phyloP scores from a whole-genome alignment of 1,284 basidiomycete genomes.

The Marasmius tenuissimus region DNA sequence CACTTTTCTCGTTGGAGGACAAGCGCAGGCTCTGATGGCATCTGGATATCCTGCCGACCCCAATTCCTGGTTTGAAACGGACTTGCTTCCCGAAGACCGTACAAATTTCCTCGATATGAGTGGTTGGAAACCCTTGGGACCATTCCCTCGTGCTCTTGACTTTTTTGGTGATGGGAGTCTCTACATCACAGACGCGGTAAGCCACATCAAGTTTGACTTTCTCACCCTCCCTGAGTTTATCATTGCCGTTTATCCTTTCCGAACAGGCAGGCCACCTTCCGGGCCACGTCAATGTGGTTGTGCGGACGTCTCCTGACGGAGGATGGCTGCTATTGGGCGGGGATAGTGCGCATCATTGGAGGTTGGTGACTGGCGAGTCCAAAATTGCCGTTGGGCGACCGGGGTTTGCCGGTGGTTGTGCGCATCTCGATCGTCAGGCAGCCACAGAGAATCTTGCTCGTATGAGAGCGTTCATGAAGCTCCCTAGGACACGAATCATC shows the following conservation, averaged over 20 bases:
- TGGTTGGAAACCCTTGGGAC: constrained; percentile 40
- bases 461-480: constrained; percentile 36
- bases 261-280: constrained; percentile 45
- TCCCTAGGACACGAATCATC: constrained; percentile 44
- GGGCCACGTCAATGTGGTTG: constrained; percentile 55
- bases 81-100: constrained; percentile 42
- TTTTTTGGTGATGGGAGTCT: constrained; percentile 57
- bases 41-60: constrained; percentile 44
- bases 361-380: constrained; percentile 46
- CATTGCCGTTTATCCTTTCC: not conserved
- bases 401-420: constrained; percentile 31
- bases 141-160: constrained; percentile 52
- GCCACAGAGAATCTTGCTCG: constrained; percentile 42
- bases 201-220: not conserved
- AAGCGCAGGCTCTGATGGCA: constrained; percentile 30
- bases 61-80: constrained; percentile 29
- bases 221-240: not conserved
- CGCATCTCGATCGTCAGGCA: constrained; percentile 40
- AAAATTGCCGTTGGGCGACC: constrained; percentile 34
- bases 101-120: constrained; percentile 34
- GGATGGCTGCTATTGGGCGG: constrained; percentile 59
- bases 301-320: constrained; percentile 53
- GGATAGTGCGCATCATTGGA: constrained; percentile 56
- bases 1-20: constrained; percentile 46
- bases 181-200: constrained; percentile 51